Conservation (phyloP, 2,329 filamentous ascomycete species). For the Colletotrichum endophyticum region DNA sequence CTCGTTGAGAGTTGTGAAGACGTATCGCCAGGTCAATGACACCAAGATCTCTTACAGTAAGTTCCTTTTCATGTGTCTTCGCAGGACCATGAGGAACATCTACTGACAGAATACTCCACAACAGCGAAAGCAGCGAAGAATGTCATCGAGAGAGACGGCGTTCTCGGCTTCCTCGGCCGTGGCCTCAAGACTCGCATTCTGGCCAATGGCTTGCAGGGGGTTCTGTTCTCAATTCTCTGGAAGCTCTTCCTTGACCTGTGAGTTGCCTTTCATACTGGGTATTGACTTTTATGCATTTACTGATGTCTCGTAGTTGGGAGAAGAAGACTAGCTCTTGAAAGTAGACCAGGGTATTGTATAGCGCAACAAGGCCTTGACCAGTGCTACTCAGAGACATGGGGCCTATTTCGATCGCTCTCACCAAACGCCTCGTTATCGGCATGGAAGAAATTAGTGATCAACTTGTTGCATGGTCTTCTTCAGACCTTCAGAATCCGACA, state of each 20-base stretch:
- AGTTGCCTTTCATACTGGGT: conserved; percentile 25
- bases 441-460: background rate
- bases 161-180: conserved; percentile 47
- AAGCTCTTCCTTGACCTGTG: conserved; percentile 53
- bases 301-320: conserved; percentile 3
- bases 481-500: too few species aligned
- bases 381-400: background rate
- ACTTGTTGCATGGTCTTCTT: background rate
- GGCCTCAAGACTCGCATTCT: conserved; percentile 52
- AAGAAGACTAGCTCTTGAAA: conserved; percentile 7
- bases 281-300: background rate
- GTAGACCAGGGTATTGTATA: too few species aligned
- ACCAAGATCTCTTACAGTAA: conserved; percentile 50
- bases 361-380: background rate
- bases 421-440: background rate
- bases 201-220: conserved; percentile 51
- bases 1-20: conserved; percentile 52
- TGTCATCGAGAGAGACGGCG: conserved; percentile 45
- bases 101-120: background rate
- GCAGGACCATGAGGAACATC: too few species aligned
- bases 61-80: background rate
- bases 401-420: background rate
- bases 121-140: conserved; percentile 46
- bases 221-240: conserved; percentile 54
- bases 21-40: conserved; percentile 54